Base-by-base conservation (phyloP, 1,284 basidiomycete genomes). In the Ustilago hordei region DNA sequence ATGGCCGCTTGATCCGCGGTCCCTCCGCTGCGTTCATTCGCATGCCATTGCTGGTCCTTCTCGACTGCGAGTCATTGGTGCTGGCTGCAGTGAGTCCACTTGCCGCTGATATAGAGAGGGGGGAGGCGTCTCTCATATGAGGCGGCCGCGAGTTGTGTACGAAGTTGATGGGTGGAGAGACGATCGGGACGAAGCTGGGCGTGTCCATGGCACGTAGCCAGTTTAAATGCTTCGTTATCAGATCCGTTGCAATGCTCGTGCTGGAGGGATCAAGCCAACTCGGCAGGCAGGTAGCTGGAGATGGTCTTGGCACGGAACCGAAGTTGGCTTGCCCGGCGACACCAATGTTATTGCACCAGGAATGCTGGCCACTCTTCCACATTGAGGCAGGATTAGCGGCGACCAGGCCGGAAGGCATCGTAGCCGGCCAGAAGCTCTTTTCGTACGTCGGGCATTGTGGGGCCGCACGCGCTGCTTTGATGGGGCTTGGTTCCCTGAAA, bases 211-310 rank as follows among this genome's bases (percentile, higher is more conserved):
- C 64, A 9, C 60, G 64, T 6, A 55, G 54, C 69, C 69, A 67
- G 28, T 72, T 72, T 0, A 60, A 57, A 60, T 72, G 69, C 69
- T 55, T 72, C 34, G 63, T 19, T 45, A 55, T 63, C 28, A 60
- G 55, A 6, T 48, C 45, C 15, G 32, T 23, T 2, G 55, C 38
- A 2, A 56, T 15, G 4, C n/a, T 36, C 6, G 63, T 23, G 15
- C 60, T 56, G n/a, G 39, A 48, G 12, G 35, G n/a, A 15, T 38
- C 28, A 4, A 35, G 6, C 4, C 17, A 13, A 12, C 8, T 32
- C 4, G 31, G 12, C n/a, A 45, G 15, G 43, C 7, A 45, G 7
- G n/a, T 8, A 8, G 43, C 43, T 19, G 43, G 43, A 45, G n/a
- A 45, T 19, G 43, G 19, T 19, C 43, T 19, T 3, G n/a, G 7